phyloP scores from a whole-genome alignment of 345 rosid genomes.

The Gossypium anomalum region DNA sequence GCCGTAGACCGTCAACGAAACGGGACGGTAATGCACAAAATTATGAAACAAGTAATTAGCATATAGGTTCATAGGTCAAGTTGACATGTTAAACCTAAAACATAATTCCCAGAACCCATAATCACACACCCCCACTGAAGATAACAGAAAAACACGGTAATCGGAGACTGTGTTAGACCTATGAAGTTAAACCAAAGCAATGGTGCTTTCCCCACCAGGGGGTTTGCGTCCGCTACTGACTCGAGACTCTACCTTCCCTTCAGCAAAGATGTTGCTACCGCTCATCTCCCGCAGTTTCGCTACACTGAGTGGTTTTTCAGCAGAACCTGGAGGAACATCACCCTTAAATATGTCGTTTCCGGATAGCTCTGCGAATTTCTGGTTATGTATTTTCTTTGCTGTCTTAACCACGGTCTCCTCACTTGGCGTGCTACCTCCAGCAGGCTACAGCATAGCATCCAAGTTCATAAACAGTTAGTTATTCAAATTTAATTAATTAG shows the following conservation, averaged over 20 bases:
- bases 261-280: constrained; percentile 79
- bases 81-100: constrained; percentile 37
- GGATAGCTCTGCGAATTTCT: constrained; percentile 74
- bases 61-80: constrained; percentile 2
- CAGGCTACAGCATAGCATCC: constrained; percentile 32
- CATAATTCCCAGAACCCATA: constrained; percentile 37
- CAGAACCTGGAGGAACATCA: constrained; percentile 46
- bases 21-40: neutral
- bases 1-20: neutral
- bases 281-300: constrained; percentile 85
- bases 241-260: constrained; percentile 78
- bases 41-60: constrained; percentile 2
- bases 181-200: constrained; percentile 70
- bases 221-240: constrained; percentile 98
- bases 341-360: constrained; percentile 88
- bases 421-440: constrained; percentile 33
- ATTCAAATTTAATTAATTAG: neutral
- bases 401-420: constrained; percentile 58
- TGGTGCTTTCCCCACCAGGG: constrained; percentile 95
- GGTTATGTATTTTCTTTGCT: constrained; percentile 74
- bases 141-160: constrained; percentile 32
- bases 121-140: constrained; percentile 32
- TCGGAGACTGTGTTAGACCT: constrained; percentile 29
- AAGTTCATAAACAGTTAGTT: constrained; percentile 6
- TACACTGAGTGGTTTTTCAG: constrained; percentile 57